These are phyloP conservation scores for Yamadazyma buinensis DNA, from an alignment of 1,139 yeast species.

Conservation along the genomic window DNA sequence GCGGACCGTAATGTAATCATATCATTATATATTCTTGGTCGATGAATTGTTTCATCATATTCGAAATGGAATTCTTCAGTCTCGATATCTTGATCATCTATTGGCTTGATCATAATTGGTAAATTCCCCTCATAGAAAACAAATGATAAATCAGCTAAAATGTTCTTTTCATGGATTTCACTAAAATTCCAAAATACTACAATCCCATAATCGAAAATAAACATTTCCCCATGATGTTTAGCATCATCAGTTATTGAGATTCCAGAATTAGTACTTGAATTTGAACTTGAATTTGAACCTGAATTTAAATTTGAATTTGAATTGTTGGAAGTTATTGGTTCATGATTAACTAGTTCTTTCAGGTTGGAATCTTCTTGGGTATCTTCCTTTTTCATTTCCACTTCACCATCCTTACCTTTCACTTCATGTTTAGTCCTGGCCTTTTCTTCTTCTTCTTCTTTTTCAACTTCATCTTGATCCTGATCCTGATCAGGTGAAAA, in stretches of 20 bases:
- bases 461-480: conserved; percentile 1
- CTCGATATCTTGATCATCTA: conserved; percentile 87
- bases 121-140: conserved; percentile 44
- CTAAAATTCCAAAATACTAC: conserved; percentile 97
- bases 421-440: background rate
- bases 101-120: conserved; percentile 65
- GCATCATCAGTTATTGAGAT: conserved; percentile 14
- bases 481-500: conserved; percentile 33
- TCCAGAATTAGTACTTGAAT: background rate
- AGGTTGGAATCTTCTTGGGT: background rate
- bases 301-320: no score
- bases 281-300: no score
- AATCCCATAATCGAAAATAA: conserved; percentile 86
- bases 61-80: conserved; percentile 94
- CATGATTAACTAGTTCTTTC: background rate
- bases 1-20: conserved; percentile 88
- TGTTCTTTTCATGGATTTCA: conserved; percentile 87
- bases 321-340: no score
- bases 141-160: conserved; percentile 87
- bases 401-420: no score
- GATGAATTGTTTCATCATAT: conserved; percentile 72
- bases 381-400: no score
- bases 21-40: conserved; percentile 92
- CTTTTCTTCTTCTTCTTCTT: background rate
- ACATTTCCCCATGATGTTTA: conserved; percentile 84